Percentiles rank a stretch among this genome's conserved stretches.
Conservation (phyloP, 192 early-diverging fungal species). For the Funneliformis geosporum region DNA sequence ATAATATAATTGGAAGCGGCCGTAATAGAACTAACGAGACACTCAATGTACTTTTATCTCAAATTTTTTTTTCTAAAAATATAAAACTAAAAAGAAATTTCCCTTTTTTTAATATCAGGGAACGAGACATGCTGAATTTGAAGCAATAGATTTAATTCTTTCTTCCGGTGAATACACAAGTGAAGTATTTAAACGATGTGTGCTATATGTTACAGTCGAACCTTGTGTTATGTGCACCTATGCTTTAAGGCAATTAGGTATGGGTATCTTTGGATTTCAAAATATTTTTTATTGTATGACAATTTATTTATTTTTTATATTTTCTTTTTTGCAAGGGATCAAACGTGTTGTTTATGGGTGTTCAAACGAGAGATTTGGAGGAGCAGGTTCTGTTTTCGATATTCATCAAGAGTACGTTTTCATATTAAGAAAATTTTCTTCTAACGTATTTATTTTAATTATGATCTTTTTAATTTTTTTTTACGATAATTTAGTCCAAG, state of each 20-base stretch:
- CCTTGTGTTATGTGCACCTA: constrained; percentile 98
- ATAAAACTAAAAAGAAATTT: background rate
- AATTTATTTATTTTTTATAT: background rate
- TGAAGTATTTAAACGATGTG: constrained; percentile 53
- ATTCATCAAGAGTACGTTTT: constrained; percentile 72
- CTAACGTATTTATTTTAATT: constrained; percentile 10
- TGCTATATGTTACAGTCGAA: constrained; percentile 96
- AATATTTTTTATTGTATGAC: background rate
- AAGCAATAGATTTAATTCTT: constrained; percentile 83
- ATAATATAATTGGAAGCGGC: constrained; percentile 73
- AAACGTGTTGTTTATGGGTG: constrained; percentile 90
- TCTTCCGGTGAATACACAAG: constrained; percentile 36
- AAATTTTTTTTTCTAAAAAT: no score
- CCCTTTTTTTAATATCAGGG: constrained; percentile 51
- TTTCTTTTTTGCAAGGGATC: constrained; percentile 48
- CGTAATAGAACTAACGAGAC: constrained; percentile 88
- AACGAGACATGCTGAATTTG: constrained; percentile 93
- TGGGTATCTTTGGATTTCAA: background rate
- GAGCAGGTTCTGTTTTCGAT: constrained; percentile 86
- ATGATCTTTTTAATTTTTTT: constrained; percentile 25
- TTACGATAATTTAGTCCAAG: constrained; percentile 21
- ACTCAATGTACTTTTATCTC: constrained; percentile 65
- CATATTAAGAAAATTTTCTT: background rate
- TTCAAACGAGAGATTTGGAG: constrained; percentile 95
- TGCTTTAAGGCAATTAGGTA: constrained; percentile 79